Evolutionary conservation across 2,329 filamentous ascomycete species (phyloP).

Genomic region (Fusarium concolor): DNA sequence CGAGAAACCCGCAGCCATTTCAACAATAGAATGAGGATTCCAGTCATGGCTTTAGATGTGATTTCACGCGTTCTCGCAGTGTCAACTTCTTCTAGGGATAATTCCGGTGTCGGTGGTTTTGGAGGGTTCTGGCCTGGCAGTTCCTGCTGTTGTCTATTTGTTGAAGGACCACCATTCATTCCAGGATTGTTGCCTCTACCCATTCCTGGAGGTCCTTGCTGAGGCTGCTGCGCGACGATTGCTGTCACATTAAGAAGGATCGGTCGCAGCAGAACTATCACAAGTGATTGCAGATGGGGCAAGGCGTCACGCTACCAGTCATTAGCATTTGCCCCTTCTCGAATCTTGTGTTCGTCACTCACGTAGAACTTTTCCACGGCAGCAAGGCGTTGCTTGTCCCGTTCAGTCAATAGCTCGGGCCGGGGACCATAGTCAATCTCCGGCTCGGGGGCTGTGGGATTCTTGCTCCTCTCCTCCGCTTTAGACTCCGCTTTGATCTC

Average conservation of each 20-base stretch:
- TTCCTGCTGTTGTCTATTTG: conserved; percentile 47
- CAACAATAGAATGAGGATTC: conserved; percentile 83
- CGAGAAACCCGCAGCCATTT: conserved; percentile 98
- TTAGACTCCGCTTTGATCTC: conserved; percentile 55
- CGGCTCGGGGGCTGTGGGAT: conserved; percentile 33
- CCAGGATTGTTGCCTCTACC: conserved; percentile 55
- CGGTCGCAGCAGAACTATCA: conserved; percentile 91
- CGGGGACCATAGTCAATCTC: conserved; percentile 62
- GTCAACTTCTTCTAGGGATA: conserved; percentile 81
- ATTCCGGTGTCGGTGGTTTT: conserved; percentile 57
- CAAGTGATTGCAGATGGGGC: conserved; percentile 89
- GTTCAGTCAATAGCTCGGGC: conserved; percentile 60
- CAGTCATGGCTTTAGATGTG: conserved; percentile 90
- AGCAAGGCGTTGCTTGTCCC: conserved; percentile 72
- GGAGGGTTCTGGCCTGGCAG: conserved; percentile 48
- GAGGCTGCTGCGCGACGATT: conserved; percentile 73
- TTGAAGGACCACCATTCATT: conserved; percentile 54
- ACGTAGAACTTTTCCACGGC: conserved; percentile 89
- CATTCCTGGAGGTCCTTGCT: conserved; percentile 59
- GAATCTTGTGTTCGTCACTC: conserved; percentile 54
- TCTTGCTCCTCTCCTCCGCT: conserved; percentile 42
- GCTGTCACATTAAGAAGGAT: conserved; percentile 89
- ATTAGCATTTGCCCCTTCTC: background rate
- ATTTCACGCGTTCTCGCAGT: conserved; percentile 86
- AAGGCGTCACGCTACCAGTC: conserved; percentile 73